Evolutionary conservation across 768 basidiomycete genomes (phyloP).

Genomic region (Agrocybe praecox): DNA sequence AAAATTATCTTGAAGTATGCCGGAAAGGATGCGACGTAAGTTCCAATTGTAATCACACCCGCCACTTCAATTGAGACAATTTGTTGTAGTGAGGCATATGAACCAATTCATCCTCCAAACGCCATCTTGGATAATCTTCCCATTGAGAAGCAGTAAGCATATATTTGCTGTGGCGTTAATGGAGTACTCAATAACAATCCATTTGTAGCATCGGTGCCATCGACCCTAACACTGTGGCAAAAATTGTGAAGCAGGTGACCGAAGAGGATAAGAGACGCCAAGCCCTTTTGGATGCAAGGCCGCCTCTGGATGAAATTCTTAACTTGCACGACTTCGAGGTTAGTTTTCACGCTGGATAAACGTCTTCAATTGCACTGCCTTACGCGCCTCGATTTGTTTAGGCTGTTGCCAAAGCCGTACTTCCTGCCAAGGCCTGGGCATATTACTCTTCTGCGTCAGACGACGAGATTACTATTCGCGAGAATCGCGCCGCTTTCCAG

Average conservation of each 20-base stretch:
- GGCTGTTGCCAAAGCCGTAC: constrained; percentile 79
- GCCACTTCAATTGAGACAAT: background rate
- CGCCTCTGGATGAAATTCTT: constrained; percentile 76
- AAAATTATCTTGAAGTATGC: constrained; percentile 88
- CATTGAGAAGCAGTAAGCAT: constrained; percentile 78
- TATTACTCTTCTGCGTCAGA: constrained; percentile 96
- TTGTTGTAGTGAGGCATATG: constrained; percentile 69
- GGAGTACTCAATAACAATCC: background rate
- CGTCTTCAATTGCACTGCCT: background rate
- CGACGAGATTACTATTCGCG: constrained; percentile 88
- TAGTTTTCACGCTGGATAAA: constrained; percentile 5
- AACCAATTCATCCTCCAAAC: constrained; percentile 87
- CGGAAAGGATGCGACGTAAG: constrained; percentile 87
- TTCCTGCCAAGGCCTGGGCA: constrained; percentile 91
- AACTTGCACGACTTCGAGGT: constrained; percentile 97
- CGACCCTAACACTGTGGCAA: constrained; percentile 67
- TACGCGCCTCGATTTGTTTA: constrained; percentile 26
- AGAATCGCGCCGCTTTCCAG: constrained; percentile 92
- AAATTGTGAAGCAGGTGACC: constrained; percentile 62
- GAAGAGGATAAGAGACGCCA: constrained; percentile 73
- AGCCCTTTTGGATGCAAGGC: constrained; percentile 61
- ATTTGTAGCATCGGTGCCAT: constrained; percentile 64
- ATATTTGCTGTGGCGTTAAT: background rate
- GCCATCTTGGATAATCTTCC: constrained; percentile 78
- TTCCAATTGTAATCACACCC: background rate